Percentiles rank a stretch among this genome's conserved stretches.
Conservation (phyloP, 169 alveolate species). For the Blepharisma undulans region DNA sequence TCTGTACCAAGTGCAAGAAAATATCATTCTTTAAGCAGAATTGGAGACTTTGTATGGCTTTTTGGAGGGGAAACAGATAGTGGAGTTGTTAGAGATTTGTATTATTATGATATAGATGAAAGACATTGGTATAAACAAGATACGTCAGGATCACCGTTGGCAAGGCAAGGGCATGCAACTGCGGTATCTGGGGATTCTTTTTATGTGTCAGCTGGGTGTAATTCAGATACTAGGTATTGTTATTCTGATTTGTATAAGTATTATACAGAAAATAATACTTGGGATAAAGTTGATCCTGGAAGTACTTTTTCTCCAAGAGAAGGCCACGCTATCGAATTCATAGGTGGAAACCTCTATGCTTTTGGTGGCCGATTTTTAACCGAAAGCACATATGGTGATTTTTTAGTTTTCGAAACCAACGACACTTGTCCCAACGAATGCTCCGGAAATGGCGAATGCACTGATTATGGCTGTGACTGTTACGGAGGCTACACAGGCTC, state of each 20-base stretch:
- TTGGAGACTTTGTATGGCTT: conserved; percentile 8
- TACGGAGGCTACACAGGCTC: neutral
- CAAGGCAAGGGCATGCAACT: conserved; percentile 8
- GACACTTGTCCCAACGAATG: conserved; percentile 32
- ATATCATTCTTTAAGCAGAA: neutral
- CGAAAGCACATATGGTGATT: conserved; percentile 24
- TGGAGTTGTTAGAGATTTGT: conserved; percentile 5
- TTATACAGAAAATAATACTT: neutral
- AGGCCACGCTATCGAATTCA: neutral
- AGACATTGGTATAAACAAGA: neutral
- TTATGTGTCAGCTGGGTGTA: conserved; percentile 28
- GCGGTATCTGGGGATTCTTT: neutral
- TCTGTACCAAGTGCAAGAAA: neutral
- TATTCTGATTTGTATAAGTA: neutral
- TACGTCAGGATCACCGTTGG: conserved; percentile 2
- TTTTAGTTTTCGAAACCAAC: neutral
- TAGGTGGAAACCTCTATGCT: neutral
- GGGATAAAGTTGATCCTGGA: neutral
- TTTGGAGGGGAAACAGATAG: conserved; percentile 36
- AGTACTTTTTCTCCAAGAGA: neutral
- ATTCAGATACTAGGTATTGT: neutral
- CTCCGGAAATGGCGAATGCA: conserved; percentile 27
- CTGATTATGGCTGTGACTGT: conserved; percentile 34
- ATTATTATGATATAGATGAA: neutral
- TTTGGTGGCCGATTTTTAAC: conserved; percentile 38